A percentile compares a stretch with the other conserved stretches of the same genome.
Evolutionary conservation across 2,329 filamentous ascomycete genomes (phyloP).

Genomic region (Sporothrix globosa): DNA sequence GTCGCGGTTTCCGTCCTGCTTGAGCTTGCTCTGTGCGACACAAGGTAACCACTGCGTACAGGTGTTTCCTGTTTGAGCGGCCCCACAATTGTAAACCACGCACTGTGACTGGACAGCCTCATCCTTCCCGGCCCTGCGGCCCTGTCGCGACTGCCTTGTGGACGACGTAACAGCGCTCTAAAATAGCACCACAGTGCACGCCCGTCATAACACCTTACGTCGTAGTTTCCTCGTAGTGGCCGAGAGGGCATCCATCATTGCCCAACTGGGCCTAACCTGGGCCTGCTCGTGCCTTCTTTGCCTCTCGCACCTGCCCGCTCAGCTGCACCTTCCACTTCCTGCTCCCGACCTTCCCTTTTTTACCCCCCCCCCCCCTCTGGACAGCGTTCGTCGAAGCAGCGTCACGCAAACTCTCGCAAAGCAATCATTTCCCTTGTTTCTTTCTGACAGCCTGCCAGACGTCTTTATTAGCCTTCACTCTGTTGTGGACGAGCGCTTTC

Average conservation of each 20-base stretch:
- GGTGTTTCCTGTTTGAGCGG: background rate
- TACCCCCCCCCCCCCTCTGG: background rate
- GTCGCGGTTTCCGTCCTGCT: conserved; percentile 13
- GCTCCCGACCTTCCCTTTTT: conserved; percentile 9
- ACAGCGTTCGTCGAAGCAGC: background rate
- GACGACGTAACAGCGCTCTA: background rate
- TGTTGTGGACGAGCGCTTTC: background rate
- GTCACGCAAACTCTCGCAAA: background rate
- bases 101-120: conserved; percentile 24
- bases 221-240: background rate
- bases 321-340: background rate
- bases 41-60: background rate
- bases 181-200: too few relatives aligned
- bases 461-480: background rate
- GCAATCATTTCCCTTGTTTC: background rate
- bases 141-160: conserved; percentile 19
- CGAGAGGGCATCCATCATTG: conserved; percentile 9
- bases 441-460: background rate
- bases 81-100: conserved; percentile 13
- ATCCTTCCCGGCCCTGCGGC: background rate
- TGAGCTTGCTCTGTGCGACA: background rate
- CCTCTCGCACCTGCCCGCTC: conserved; percentile 25
- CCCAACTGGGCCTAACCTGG: conserved; percentile 22
- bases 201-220: background rate
- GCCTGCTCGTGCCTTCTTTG: conserved; percentile 17